Base-by-base conservation (phyloP, 1,284 basidiomycete genomes). In the Puccinia polysora region DNA sequence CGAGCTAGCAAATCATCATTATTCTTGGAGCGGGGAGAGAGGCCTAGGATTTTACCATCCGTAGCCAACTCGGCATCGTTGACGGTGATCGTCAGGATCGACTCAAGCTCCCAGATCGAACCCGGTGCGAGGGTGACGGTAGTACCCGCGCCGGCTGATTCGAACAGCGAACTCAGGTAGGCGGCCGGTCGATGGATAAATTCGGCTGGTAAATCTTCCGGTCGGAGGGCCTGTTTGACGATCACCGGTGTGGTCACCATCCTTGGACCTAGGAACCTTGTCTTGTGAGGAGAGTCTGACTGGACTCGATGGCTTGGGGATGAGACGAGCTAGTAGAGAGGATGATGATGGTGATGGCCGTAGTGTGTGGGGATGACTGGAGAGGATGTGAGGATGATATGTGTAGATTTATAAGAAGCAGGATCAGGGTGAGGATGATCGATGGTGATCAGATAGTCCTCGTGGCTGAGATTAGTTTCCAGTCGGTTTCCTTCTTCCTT, bases 1-100 rank as follows among this genome's bases (percentile, higher is more conserved):
- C n/a, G n/a, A n/a, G n/a, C n/a, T 43, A 43, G 40, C 10, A 23
- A 52, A n/a, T 52, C 40, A 10, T 10, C 10, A 45, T 10, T 45
- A 45, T n/a, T 45, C n/a, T 45, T 6, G 23, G 36, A 58, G 23
- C 12, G 18, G 14, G n/a, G 36, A 55, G 8, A 32, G 12, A 40
- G 40, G 20, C 5, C 7, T 38, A 45, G 38, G 12, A 38, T 1
- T 25, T 28, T 23, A 70, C 68, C 70, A 36, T 56, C 53, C 4
- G 70, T 73, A 55, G 60, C 52, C 30, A 73, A 43, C 20, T 73
- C 70, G 30, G 70, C 60, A 53, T 65, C 20, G 40, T 73, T 52
- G 8, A 49, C 70, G 23, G 70, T 38, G 25, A 73, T 73, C 43
- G 34, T 65, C 30, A 73, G 18, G 14, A 55, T 28, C 8, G 40